These are phyloP conservation scores for Betula pendula DNA, from an alignment of 306 rosid species.

Conservation along the genomic window DNA sequence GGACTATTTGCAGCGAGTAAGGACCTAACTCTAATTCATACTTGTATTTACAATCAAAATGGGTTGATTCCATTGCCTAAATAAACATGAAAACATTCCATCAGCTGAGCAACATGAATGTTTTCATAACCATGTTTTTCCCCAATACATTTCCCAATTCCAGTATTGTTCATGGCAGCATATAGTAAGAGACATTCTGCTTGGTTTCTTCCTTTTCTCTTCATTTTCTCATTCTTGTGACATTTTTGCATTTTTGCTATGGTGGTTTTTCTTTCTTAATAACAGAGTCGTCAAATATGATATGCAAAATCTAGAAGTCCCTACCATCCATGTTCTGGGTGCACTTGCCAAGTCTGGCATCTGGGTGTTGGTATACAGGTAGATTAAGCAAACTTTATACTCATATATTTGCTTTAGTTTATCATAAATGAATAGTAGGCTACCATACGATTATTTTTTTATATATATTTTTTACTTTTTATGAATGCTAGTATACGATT, in stretches of 20 bases:
- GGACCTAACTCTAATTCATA: not conserved
- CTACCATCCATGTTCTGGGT: constrained; percentile 4
- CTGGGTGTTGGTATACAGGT: constrained; percentile 10
- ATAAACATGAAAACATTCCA: not conserved
- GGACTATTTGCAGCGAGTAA: constrained; percentile 68
- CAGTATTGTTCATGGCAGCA: not conserved
- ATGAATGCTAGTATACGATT: too few species aligned
- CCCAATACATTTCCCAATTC: not conserved
- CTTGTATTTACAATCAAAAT: too few species aligned
- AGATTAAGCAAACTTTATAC: not conserved
- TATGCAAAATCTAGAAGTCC: not conserved
- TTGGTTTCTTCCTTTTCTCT: not conserved
- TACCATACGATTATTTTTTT: too few species aligned
- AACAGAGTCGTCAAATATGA: not conserved
- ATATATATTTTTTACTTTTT: too few species aligned
- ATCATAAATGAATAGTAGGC: too few species aligned
- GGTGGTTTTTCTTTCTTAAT: not conserved
- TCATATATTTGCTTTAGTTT: not conserved
- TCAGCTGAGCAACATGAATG: too few species aligned
- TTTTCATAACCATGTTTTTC: too few species aligned
- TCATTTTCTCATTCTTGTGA: not conserved
- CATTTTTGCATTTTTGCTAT: not conserved
- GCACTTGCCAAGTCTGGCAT: constrained; percentile 2
- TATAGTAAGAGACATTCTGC: not conserved
- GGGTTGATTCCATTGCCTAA: not conserved